Evolutionary conservation across 768 basidiomycete genomes (phyloP).

Genomic region (Kwoniella dendrophila): DNA sequence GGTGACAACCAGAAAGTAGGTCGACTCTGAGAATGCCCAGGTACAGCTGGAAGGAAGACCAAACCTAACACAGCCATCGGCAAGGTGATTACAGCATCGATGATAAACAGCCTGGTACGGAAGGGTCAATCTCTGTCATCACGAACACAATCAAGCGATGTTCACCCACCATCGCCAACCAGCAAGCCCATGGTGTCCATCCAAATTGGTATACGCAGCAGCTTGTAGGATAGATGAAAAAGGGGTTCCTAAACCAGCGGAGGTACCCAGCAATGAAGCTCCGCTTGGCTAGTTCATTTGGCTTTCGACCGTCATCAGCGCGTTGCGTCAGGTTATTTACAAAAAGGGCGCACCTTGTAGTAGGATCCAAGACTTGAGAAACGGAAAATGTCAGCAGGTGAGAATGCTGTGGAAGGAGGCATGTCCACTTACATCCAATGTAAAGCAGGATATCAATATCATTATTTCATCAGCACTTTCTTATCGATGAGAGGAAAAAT

Average conservation of each 20-base stretch:
- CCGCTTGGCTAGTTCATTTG: slow-evolving; percentile 47
- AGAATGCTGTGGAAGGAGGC: slow-evolving; percentile 51
- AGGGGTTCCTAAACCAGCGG: slow-evolving; percentile 37
- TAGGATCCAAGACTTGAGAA: slow-evolving; percentile 32
- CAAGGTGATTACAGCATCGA: slow-evolving; percentile 22
- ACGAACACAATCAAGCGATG: neutral
- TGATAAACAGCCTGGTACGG: slow-evolving; percentile 25
- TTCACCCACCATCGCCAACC: slow-evolving; percentile 20
- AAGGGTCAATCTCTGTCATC: neutral
- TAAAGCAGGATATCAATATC: neutral
- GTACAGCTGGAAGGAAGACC: slow-evolving; percentile 32
- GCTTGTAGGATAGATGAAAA: slow-evolving; percentile 45
- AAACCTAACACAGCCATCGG: slow-evolving; percentile 17
- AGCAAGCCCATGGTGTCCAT: slow-evolving; percentile 31
- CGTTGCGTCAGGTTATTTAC: neutral
- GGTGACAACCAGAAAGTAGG: neutral
- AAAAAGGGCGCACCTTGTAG: slow-evolving; percentile 29
- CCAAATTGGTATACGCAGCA: slow-evolving; percentile 43
- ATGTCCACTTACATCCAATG: slow-evolving; percentile 8
- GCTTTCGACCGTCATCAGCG: slow-evolving; percentile 1
- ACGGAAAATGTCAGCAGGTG: slow-evolving; percentile 13
- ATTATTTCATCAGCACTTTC: neutral
- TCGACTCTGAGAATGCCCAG: slow-evolving; percentile 2
- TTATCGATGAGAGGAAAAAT: neutral
- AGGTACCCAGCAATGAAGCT: slow-evolving; percentile 41